phyloP scores from a whole-genome alignment of 768 basidiomycete species.

The Serendipita sp. region DNA sequence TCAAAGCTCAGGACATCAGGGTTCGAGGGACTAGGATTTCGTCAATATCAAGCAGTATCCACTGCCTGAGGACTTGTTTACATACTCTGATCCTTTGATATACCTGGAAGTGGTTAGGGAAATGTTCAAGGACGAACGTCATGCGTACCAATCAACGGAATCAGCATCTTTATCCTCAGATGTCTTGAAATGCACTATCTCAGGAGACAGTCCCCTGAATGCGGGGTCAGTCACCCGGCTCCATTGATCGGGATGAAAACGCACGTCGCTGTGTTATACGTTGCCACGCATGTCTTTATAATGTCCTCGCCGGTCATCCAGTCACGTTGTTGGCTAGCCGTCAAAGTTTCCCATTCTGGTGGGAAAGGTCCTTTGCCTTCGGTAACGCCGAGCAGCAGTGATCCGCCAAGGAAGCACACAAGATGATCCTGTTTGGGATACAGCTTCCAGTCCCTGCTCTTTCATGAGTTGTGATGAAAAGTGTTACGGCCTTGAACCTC shows the following conservation, averaged over 20 bases:
- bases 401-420: conserved; percentile 87
- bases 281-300: conserved; percentile 74
- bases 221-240: too few relatives aligned
- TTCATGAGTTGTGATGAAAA: background rate
- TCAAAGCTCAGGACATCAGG: conserved; percentile 34
- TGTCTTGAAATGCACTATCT: conserved; percentile 75
- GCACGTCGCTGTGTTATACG: conserved; percentile 69
- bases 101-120: background rate
- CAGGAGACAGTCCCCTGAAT: conserved; percentile 63
- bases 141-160: conserved; percentile 57
- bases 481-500: conserved; percentile 12
- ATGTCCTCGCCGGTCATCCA: conserved; percentile 71
- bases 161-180: conserved; percentile 29
- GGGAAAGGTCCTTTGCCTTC: conserved; percentile 45
- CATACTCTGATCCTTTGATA: background rate
- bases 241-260: conserved; percentile 13
- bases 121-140: conserved; percentile 19
- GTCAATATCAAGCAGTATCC: background rate
- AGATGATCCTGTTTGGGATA: conserved; percentile 89
- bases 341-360: conserved; percentile 45
- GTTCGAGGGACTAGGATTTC: background rate
- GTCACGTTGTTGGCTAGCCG: conserved; percentile 47
- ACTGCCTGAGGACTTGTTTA: background rate
- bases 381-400: conserved; percentile 79
- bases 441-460: conserved; percentile 47